A percentile compares a stretch with the other conserved stretches of the same genome.
phyloP scores from a whole-genome alignment of 208 protist species.

The Crithidia mellificae region DNA sequence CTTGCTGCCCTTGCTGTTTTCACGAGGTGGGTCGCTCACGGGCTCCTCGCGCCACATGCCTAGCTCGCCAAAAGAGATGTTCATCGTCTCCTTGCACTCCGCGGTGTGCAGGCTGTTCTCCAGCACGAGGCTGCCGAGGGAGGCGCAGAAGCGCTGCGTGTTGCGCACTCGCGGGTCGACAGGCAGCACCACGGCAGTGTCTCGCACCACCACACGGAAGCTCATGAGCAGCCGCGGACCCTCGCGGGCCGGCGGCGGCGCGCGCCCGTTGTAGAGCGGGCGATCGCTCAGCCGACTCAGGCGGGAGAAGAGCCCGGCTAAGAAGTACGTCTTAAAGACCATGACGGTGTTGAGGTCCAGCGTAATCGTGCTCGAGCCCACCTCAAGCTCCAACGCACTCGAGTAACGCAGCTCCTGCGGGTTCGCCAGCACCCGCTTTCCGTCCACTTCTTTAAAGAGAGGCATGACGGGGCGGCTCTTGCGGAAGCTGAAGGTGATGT shows the following conservation, averaged over 20 bases:
- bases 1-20: neutral
- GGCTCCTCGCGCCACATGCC: slow-evolving; percentile 42
- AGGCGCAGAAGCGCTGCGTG: slow-evolving; percentile 48
- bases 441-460: slow-evolving; percentile 57
- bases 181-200: slow-evolving; percentile 64
- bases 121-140: slow-evolving; percentile 55
- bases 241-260: slow-evolving; percentile 39
- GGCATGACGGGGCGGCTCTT: slow-evolving; percentile 77
- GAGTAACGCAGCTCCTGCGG: slow-evolving; percentile 78
- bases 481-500: slow-evolving; percentile 72
- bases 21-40: neutral
- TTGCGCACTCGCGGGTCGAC: slow-evolving; percentile 51
- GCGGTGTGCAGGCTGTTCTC: slow-evolving; percentile 68
- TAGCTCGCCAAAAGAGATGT: slow-evolving; percentile 69
- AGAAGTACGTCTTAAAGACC: slow-evolving; percentile 76
- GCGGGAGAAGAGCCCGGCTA: slow-evolving; percentile 64
- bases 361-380: slow-evolving; percentile 61
- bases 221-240: slow-evolving; percentile 72
- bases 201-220: slow-evolving; percentile 61
- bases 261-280: slow-evolving; percentile 76
- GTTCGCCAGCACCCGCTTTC: slow-evolving; percentile 64
- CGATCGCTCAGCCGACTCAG: slow-evolving; percentile 52
- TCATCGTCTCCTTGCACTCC: slow-evolving; percentile 64
- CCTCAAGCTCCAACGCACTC: slow-evolving; percentile 62
- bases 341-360: slow-evolving; percentile 76